Percentiles rank a stretch among this genome's conserved stretches.
phyloP scores from a whole-genome alignment of 2,329 filamentous ascomycete genomes.

The Sodiomyces alkalinus region DNA sequence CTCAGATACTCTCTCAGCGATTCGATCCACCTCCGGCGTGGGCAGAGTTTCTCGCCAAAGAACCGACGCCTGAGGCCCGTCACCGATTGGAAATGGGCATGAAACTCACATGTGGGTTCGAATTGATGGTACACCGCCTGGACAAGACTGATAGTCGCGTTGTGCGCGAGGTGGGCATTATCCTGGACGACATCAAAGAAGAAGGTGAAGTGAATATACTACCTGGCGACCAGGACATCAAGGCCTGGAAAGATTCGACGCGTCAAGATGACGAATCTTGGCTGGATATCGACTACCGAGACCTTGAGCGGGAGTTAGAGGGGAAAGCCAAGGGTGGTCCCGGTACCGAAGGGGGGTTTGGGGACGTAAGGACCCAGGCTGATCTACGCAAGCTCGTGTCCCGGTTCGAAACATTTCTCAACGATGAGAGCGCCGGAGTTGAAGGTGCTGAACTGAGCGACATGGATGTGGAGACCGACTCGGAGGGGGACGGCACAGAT shows the following conservation, averaged over 20 bases:
- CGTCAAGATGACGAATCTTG: constrained; percentile 76
- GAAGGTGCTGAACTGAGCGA: constrained; percentile 64
- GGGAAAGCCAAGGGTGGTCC: constrained; percentile 24
- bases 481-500: constrained; percentile 26
- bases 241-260: constrained; percentile 43
- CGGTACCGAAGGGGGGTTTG: constrained; percentile 34
- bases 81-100: constrained; percentile 57
- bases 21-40: constrained; percentile 50
- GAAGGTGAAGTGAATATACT: constrained; percentile 48
- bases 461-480: constrained; percentile 45
- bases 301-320: constrained; percentile 70
- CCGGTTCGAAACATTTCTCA: constrained; percentile 82
- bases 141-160: constrained; percentile 52
- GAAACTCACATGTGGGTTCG: constrained; percentile 81
- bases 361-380: constrained; percentile 51
- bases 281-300: constrained; percentile 82
- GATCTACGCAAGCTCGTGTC: constrained; percentile 84
- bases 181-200: constrained; percentile 60
- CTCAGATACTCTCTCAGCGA: constrained; percentile 75
- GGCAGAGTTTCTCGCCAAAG: constrained; percentile 18
- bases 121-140: constrained; percentile 62
- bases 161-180: constrained; percentile 59
- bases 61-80: constrained; percentile 12
- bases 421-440: constrained; percentile 66
- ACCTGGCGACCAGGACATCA: constrained; percentile 61